Percentiles rank a stretch among this genome's conserved stretches.
These are phyloP conservation scores for Sextonia rubra DNA, from an alignment of 164 flowering plant genomes.

Conservation along the genomic window DNA sequence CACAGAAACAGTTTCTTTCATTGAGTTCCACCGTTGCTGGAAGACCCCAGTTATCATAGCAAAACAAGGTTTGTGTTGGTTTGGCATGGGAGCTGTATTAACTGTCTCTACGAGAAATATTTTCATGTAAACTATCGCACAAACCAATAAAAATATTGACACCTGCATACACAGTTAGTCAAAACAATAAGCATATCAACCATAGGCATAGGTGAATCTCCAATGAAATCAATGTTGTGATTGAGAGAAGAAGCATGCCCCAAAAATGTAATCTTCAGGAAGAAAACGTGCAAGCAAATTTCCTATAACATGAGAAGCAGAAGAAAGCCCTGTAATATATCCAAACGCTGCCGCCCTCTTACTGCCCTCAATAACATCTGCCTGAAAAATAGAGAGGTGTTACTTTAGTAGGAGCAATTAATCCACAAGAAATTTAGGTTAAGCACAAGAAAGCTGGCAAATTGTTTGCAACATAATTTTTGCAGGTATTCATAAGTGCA, in stretches of 20 bases:
- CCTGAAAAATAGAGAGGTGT: constrained; percentile 35
- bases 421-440: too few relatives aligned
- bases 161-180: constrained; percentile 43
- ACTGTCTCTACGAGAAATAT: constrained; percentile 69
- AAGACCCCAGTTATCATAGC: constrained; percentile 28
- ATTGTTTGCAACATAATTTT: background rate
- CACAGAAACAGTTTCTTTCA: constrained; percentile 51
- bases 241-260: constrained; percentile 30
- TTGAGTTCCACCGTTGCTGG: constrained; percentile 42
- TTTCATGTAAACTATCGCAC: constrained; percentile 58
- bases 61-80: constrained; percentile 26
- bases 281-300: constrained; percentile 76
- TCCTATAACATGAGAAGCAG: constrained; percentile 82
- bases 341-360: constrained; percentile 75
- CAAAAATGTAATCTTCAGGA: constrained; percentile 67
- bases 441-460: too few relatives aligned
- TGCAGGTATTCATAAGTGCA: background rate
- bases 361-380: constrained; percentile 56
- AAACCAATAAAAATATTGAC: constrained; percentile 57
- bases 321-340: constrained; percentile 78
- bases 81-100: constrained; percentile 24
- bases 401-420: too few relatives aligned
- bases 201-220: background rate
- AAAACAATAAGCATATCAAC: constrained; percentile 3
- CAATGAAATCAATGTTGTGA: background rate